Evolutionary conservation across 1,284 basidiomycete species (phyloP).

Genomic region (Marasmius tenuissimus): DNA sequence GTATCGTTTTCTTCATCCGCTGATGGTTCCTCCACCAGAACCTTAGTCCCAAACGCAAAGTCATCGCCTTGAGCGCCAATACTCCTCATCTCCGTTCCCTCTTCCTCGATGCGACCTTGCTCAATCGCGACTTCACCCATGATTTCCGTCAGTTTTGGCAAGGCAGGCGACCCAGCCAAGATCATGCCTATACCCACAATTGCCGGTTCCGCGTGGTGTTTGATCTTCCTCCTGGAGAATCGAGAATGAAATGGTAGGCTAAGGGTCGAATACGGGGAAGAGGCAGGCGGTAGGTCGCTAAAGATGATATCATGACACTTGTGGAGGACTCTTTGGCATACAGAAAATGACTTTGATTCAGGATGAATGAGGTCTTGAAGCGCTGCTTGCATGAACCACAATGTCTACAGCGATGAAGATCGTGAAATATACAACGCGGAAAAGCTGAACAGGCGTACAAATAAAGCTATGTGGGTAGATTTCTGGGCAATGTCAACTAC

Average conservation of each 20-base stretch:
- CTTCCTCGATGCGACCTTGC: conserved; percentile 73
- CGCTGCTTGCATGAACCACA: conserved; percentile 98
- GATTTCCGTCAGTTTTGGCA: conserved; percentile 73
- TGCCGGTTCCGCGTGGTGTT: conserved; percentile 70
- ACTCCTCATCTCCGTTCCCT: conserved; percentile 46
- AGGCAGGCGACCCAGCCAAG: conserved; percentile 74
- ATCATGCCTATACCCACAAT: conserved; percentile 87
- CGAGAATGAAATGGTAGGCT: conserved; percentile 46
- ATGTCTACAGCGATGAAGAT: conserved; percentile 57
- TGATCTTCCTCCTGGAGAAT: conserved; percentile 65
- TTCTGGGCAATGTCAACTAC: conserved; percentile 84
- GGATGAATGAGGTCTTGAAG: conserved; percentile 80
- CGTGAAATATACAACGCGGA: conserved; percentile 12
- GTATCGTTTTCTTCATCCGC: conserved; percentile 16
- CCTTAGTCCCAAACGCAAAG: conserved; percentile 25
- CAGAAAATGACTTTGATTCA: conserved; percentile 80
- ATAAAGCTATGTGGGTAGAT: conserved; percentile 91
- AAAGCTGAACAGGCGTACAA: conserved; percentile 57
- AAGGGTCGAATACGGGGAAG: conserved; percentile 65
- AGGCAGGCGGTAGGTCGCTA: conserved; percentile 75
- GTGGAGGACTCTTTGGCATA: conserved; percentile 92
- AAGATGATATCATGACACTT: conserved; percentile 98
- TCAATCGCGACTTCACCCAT: conserved; percentile 87
- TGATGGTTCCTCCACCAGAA: conserved; percentile 8
- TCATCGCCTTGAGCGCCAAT: conserved; percentile 48